A percentile compares a stretch with the other conserved stretches of the same genome.
phyloP scores from a whole-genome alignment of 129 eudicot genomes.

The Helichrysum umbraculigerum region DNA sequence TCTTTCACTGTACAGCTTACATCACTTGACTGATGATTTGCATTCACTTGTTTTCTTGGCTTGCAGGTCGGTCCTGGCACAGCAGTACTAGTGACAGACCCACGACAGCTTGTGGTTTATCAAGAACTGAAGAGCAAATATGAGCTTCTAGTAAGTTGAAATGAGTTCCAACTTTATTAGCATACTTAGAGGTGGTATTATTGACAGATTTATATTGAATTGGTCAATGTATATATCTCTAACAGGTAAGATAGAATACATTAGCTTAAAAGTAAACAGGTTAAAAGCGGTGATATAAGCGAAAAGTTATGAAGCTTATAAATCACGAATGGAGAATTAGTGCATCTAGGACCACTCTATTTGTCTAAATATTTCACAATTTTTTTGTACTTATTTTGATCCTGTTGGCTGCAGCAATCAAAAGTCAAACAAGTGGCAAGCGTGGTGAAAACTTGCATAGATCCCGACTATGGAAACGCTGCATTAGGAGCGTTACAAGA shows the following conservation, averaged over 20 bases:
- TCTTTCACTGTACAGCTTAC: not conserved
- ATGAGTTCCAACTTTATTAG: not conserved
- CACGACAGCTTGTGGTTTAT: conserved; percentile 53
- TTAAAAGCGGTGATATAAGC: not conserved
- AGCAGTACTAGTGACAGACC: conserved; percentile 44
- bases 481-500: conserved; percentile 60
- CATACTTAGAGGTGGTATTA: not conserved
- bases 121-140: conserved; percentile 57
- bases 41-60: conserved; percentile 7
- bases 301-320: not conserved
- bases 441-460: conserved; percentile 51
- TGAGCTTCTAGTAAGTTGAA: conserved; percentile 55
- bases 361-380: not conserved
- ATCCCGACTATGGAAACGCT: conserved; percentile 37
- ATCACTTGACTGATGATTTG: not conserved
- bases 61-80: conserved; percentile 43
- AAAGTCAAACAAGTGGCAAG: conserved; percentile 51
- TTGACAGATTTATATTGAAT: not conserved
- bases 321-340: not conserved
- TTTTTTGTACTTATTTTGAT: not conserved
- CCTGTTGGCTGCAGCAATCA: conserved; percentile 51
- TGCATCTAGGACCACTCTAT: not conserved
- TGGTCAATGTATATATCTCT: not conserved
- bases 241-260: not conserved
- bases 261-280: not conserved